Percentiles rank a stretch among this genome's conserved stretches.
Evolutionary conservation across 1,284 basidiomycete genomes (phyloP).

Genomic region (Malassezia yamatoensis): DNA sequence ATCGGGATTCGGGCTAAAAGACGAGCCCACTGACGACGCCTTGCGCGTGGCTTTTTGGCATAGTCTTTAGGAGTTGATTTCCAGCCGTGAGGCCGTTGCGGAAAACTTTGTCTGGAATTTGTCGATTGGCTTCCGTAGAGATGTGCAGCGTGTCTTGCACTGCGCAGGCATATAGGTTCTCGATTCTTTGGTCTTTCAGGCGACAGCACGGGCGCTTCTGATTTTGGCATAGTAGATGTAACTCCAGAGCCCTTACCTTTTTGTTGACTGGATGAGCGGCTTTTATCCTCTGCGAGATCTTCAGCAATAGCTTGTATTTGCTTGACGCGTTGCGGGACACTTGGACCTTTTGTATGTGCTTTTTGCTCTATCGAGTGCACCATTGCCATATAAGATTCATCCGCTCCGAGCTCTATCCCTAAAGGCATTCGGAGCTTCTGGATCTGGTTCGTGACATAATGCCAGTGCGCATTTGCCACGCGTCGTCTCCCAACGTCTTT

Average conservation of each 20-base stretch:
- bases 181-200: too few relatives aligned
- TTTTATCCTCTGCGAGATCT: background rate
- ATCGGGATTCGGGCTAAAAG: constrained; percentile 3
- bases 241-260: background rate
- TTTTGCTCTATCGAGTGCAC: background rate
- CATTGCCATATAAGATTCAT: background rate
- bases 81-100: background rate
- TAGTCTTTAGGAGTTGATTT: background rate
- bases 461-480: constrained; percentile 17
- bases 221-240: background rate
- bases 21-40: constrained; percentile 10
- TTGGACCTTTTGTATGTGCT: background rate
- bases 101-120: too few relatives aligned
- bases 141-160: background rate
- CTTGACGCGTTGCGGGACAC: background rate
- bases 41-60: background rate
- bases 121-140: too few relatives aligned
- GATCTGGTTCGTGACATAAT: constrained; percentile 13
- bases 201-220: too few relatives aligned
- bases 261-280: background rate
- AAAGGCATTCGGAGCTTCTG: background rate
- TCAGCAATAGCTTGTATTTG: background rate
- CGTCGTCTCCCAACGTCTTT: constrained; percentile 5
- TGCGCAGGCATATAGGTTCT: background rate
- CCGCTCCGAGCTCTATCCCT: background rate